Base-by-base conservation (phyloP, 106 monocot species). In the Cymbidium sinense region DNA sequence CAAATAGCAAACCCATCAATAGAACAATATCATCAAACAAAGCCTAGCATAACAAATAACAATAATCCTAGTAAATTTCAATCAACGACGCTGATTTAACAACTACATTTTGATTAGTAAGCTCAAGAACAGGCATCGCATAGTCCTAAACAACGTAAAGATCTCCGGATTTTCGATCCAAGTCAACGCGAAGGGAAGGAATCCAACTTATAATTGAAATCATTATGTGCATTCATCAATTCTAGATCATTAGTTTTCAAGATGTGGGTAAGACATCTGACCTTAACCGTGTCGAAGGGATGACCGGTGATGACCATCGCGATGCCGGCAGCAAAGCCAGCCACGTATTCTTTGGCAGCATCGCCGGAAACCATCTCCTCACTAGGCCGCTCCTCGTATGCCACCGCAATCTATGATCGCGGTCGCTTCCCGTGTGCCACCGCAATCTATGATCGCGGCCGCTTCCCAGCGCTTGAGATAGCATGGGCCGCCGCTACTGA, bases 261-360 rank as follows among this genome's bases (percentile, higher is more conserved):
- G 47, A 74, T 74, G 15, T 35, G 74, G 12, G 10, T 39, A 39
- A 44, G 15, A 28, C 15, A 6, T 11, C 44, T 74, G 20, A 96
- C 96, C 96, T 96, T 96, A 77, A 96, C 85, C 15, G 96, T 96
- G 84, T 96, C 96, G 77, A 96, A 96, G 43, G 96, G 96, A 50
- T 96, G 94, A 65, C 96, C 96, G 33, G 83, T 83, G 82, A 87
- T 64, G 77, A 96, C 96, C 44, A 88, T 91, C 74, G 96, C 85
- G 25, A 96, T 55, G 4, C 93, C 96, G 64, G 93, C 93, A 17
- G 85, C 88, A 77, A 89, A 93, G 1, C 96, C 96, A 2, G 96
- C 89, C 10, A 70, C 88, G 67, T 96, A 93, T 31, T 91, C 93
- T 85, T 96, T 74, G 74, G 43, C 43, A 28, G 74, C 74, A 10